Evolutionary conservation across 1,139 yeast genomes (phyloP), one percentile per base, ranked within the genome.

Genomic region (Yamadazyma aaseri): DNA sequence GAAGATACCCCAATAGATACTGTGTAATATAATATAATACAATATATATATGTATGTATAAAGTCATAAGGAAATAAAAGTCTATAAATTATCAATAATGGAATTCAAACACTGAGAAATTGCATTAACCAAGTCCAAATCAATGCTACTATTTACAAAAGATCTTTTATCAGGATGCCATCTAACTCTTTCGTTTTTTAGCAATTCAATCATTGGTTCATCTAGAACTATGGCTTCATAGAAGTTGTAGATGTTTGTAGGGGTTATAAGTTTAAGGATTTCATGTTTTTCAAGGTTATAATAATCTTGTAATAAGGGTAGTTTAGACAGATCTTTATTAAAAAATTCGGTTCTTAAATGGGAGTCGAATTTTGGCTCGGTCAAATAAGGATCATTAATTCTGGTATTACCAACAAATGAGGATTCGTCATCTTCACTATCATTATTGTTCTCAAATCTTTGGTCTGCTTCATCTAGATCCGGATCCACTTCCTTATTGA

Each of bases 121-220:
- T 22, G 43, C 44, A 34, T 58, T 60, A 17, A 67, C 57, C 22
- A 61, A 46, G 18, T 58, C 58, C 41, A 42, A 37, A 34, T 54
- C 56, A 30, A 55, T 31, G 29, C 36, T 28, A 31, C 40, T 32
- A 4, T 52, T 51, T 6, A 55, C 47, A 3, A 22, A 4, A 4
- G 26, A 20, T 75, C 75, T 68, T 46, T 69, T 73, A 50, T 81
- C 89, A 2, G 89, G 89, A 50, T 81, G 89, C 87, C 87, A 81
- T 40, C 74, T 58, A 3, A 79, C 53, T 39, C 87, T 49, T 47
- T 81, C 87, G 20, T 44, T 48, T 38, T 69, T 74, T 6, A 79
- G 39, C 4, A 73, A 46, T 2, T 55, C 62, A 9, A 41, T 16
- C 17, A 46, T 18, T 4, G 38, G 10, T 26, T 46, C 50, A 15